Percentiles rank a stretch among this genome's conserved stretches.
Conservation (phyloP, 345 rosid species). For the Eucalyptus sp. region DNA sequence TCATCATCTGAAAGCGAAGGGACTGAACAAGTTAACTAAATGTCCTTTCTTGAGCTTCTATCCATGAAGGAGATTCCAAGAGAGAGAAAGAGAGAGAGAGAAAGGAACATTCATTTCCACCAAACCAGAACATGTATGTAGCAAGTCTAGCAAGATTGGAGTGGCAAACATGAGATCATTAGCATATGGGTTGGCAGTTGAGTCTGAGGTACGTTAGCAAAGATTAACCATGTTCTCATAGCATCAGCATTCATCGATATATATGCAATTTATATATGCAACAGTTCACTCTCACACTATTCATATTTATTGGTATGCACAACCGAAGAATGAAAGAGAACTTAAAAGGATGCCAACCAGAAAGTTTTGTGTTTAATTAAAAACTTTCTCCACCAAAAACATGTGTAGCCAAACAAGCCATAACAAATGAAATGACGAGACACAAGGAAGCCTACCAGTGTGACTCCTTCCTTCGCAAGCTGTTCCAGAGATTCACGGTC, state of each 20-base stretch:
- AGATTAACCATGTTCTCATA: neutral
- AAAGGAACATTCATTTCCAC: neutral
- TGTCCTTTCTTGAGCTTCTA: neutral
- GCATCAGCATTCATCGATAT: neutral
- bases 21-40: neutral
- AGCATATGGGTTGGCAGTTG: neutral
- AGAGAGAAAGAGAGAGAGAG: neutral
- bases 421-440: neutral
- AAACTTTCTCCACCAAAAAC: neutral
- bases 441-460: slow-evolving; percentile 52
- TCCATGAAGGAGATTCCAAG: neutral
- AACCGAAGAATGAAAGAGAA: neutral
- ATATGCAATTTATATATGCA: neutral
- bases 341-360: neutral
- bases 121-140: neutral
- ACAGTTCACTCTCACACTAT: neutral
- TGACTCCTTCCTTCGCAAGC: slow-evolving; percentile 96
- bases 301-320: neutral
- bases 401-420: neutral
- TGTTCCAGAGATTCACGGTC: slow-evolving; percentile 82
- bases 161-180: neutral
- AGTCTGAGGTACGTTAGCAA: neutral
- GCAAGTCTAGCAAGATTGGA: neutral
- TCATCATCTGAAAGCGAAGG: slow-evolving; percentile 70
- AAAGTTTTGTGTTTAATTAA: neutral